Conservation (phyloP, 352 stramenopile species). For the Blastocystis sp. region DNA sequence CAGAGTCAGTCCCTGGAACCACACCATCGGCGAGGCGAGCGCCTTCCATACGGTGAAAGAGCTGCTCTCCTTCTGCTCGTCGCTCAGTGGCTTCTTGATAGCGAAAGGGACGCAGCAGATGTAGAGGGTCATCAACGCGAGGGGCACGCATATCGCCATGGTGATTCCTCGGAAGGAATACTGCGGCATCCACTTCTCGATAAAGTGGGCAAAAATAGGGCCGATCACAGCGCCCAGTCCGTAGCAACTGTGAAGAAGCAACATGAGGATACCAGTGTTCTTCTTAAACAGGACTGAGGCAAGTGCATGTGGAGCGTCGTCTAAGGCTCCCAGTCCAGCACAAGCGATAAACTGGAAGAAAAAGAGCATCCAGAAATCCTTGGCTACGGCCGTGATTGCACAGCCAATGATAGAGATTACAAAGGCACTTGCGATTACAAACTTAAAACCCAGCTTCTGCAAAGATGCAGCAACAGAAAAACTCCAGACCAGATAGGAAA, state of each 20-base stretch:
- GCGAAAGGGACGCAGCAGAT: constrained; percentile 25
- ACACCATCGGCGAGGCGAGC: constrained; percentile 43
- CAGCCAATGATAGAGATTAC: constrained; percentile 36
- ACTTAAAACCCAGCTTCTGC: constrained; percentile 47
- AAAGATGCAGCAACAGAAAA: neutral
- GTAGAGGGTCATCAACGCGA: neutral
- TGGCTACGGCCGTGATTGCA: neutral
- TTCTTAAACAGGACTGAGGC: constrained; percentile 49
- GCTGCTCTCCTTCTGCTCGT: neutral
- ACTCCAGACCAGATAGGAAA: constrained; percentile 57
- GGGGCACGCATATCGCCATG: neutral
- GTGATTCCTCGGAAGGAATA: constrained; percentile 50
- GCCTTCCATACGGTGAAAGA: neutral
- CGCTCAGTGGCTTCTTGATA: constrained; percentile 14
- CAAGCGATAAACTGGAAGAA: constrained; percentile 40
- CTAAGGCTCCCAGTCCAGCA: constrained; percentile 24
- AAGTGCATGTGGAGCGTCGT: constrained; percentile 12
- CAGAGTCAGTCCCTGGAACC: constrained; percentile 16
- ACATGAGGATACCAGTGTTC: constrained; percentile 55
- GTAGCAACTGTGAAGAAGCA: constrained; percentile 54
- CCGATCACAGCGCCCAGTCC: constrained; percentile 53
- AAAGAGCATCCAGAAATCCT: neutral
- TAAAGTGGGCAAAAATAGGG: constrained; percentile 1
- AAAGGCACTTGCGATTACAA: constrained; percentile 11
- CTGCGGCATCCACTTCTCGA: constrained; percentile 18